phyloP scores from a whole-genome alignment of 805 yeast genomes.

The Candida ascalaphidarum region DNA sequence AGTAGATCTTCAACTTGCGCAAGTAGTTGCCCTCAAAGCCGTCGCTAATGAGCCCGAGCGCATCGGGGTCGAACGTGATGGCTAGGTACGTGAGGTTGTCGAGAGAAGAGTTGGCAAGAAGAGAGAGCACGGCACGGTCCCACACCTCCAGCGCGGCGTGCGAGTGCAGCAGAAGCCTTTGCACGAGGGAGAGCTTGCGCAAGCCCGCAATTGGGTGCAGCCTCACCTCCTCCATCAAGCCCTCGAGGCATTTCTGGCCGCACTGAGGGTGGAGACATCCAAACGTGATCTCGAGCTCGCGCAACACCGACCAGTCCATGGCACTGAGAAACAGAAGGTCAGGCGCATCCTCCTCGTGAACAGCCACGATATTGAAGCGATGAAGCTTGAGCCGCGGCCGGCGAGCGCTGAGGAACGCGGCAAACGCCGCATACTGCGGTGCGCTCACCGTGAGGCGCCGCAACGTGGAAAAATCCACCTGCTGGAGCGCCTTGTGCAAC shows the following conservation, averaged over 20 bases:
- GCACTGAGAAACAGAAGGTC: too few relatives aligned
- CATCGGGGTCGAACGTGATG: constrained; percentile 43
- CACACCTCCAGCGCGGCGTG: constrained; percentile 32
- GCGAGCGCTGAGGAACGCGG: too few relatives aligned
- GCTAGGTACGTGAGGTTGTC: constrained; percentile 31
- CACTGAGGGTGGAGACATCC: too few relatives aligned
- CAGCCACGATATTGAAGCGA: too few relatives aligned
- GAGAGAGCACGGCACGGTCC: constrained; percentile 39
- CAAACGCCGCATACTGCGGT: too few relatives aligned
- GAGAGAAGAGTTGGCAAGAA: constrained; percentile 7
- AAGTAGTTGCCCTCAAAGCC: constrained; percentile 70
- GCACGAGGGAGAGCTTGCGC: constrained; percentile 28
- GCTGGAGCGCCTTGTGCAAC: too few relatives aligned
- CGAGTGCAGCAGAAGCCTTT: constrained; percentile 21
- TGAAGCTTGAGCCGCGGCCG: too few relatives aligned
- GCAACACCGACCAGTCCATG: too few relatives aligned
- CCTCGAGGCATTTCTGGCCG: constrained; percentile 33
- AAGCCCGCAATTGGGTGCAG: constrained; percentile 15
- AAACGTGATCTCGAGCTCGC: too few relatives aligned
- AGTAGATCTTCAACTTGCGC: constrained; percentile 47
- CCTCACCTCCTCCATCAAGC: constrained; percentile 32
- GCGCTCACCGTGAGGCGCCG: too few relatives aligned
- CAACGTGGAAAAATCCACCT: too few relatives aligned
- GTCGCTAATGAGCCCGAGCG: constrained; percentile 31
- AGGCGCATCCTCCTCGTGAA: too few relatives aligned